Percentiles rank a stretch among this genome's conserved stretches.
Conservation (phyloP, 805 yeast species). For the Nakazawaea molendinolei region DNA sequence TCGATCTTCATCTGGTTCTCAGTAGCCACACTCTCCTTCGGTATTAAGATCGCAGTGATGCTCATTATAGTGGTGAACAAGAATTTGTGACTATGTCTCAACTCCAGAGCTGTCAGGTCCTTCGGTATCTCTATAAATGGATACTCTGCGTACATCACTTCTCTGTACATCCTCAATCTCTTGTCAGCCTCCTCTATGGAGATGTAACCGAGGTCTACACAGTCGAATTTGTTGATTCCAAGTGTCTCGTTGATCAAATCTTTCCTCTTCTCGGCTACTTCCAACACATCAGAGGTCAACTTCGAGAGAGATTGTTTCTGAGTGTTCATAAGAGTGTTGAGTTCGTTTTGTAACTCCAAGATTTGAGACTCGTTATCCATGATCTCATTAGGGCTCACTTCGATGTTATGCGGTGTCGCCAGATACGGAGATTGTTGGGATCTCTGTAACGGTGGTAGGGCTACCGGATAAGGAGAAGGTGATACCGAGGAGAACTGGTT, state of each 20-base stretch:
- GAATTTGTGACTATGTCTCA: constrained; percentile 50
- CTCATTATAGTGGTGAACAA: constrained; percentile 63
- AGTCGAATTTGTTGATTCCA: constrained; percentile 31
- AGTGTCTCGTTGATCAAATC: constrained; percentile 22
- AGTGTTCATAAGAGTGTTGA: constrained; percentile 28
- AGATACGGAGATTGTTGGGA: not conserved
- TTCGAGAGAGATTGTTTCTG: constrained; percentile 29
- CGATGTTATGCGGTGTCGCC: constrained; percentile 5
- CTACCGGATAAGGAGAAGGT: constrained; percentile 1
- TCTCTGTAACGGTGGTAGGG: constrained; percentile 1
- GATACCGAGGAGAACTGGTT: not conserved
- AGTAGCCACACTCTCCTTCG: constrained; percentile 20
- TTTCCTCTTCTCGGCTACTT: constrained; percentile 35
- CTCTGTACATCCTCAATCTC: constrained; percentile 45
- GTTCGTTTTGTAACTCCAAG: constrained; percentile 35
- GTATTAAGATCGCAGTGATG: constrained; percentile 40
- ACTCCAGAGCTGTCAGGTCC: constrained; percentile 34
- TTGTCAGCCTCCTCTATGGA: constrained; percentile 51
- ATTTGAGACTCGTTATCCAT: constrained; percentile 15
- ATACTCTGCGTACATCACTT: constrained; percentile 36
- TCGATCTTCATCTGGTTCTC: constrained; percentile 44
- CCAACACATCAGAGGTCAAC: constrained; percentile 39
- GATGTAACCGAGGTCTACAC: constrained; percentile 51
- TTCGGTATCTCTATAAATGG: constrained; percentile 55
- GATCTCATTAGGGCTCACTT: constrained; percentile 2